Conservation (phyloP, 2,329 filamentous ascomycete genomes). For the Coniella vitis region DNA sequence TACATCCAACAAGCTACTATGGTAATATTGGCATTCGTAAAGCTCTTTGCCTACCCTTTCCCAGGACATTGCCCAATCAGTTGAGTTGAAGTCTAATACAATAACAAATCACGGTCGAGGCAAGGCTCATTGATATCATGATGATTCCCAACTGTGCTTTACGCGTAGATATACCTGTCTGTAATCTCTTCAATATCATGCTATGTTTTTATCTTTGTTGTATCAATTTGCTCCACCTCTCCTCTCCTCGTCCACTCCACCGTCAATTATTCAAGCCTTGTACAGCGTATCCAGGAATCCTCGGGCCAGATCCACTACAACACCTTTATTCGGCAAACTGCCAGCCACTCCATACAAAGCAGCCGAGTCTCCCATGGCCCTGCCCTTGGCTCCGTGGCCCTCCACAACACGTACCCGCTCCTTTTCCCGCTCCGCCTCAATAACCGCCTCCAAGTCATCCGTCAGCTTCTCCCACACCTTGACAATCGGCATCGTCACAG, state of each 20-base stretch:
- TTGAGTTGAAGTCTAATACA: too few species aligned
- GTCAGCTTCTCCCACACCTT: constrained; percentile 76
- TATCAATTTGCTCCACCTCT: too few species aligned
- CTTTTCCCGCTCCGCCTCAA: constrained; percentile 73
- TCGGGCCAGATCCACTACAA: constrained; percentile 82
- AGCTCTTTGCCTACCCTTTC: too few species aligned
- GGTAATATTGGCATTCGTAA: too few species aligned
- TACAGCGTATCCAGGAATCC: constrained; percentile 92
- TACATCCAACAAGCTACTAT: too few species aligned
- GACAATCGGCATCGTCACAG: constrained; percentile 81
- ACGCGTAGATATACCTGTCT: too few species aligned
- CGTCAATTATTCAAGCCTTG: constrained; percentile 62
- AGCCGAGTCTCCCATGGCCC: constrained; percentile 70
- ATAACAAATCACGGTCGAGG: too few species aligned
- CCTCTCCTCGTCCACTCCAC: neutral
- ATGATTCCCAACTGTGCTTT: too few species aligned
- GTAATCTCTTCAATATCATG: neutral
- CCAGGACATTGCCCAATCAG: too few species aligned
- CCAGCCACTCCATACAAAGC: constrained; percentile 94
- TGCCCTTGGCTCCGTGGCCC: constrained; percentile 58
- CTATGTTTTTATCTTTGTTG: neutral
- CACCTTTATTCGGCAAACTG: constrained; percentile 88
- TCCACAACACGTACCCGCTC: constrained; percentile 65
- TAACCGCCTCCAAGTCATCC: constrained; percentile 59
- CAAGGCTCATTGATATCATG: too few species aligned